phyloP scores from a whole-genome alignment of 2,329 filamentous ascomycete species.

The Malbranchea zuffiana region DNA sequence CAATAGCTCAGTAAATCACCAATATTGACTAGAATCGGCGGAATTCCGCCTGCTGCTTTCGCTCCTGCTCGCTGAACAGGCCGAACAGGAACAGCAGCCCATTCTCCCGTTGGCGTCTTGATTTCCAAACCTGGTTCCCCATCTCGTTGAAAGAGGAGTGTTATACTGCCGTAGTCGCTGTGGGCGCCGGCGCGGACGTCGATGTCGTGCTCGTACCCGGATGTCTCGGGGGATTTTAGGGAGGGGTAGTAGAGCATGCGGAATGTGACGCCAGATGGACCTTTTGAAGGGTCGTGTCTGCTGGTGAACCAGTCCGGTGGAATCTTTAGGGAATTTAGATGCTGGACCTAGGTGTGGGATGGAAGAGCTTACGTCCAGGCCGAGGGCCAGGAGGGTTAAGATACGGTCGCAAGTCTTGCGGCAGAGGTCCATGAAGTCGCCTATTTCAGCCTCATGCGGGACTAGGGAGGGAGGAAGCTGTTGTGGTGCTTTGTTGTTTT shows the following conservation, averaged over 20 bases:
- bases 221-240: constrained; percentile 33
- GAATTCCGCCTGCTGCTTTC: constrained; percentile 29
- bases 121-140: constrained; percentile 84
- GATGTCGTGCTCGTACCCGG: constrained; percentile 37
- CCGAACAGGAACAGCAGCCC: constrained; percentile 57
- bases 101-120: constrained; percentile 45
- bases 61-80: constrained; percentile 31
- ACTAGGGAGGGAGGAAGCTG: constrained; percentile 58
- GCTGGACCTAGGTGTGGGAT: constrained; percentile 6
- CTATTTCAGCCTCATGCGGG: constrained; percentile 50
- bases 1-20: constrained; percentile 68
- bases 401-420: constrained; percentile 61
- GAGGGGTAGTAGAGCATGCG: constrained; percentile 65
- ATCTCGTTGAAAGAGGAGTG: constrained; percentile 69
- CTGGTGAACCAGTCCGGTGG: constrained; percentile 47
- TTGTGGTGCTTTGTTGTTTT: constrained; percentile 58
- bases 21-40: constrained; percentile 65
- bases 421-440: constrained; percentile 59
- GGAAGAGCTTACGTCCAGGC: constrained; percentile 48
- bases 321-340: too few species aligned
- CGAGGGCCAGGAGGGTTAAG: constrained; percentile 65
- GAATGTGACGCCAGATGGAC: constrained; percentile 48
- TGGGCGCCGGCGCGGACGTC: constrained; percentile 85
- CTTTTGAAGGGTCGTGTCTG: constrained; percentile 45
- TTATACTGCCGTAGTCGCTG: constrained; percentile 67